Percentiles rank a stretch among this genome's conserved stretches.
phyloP scores from a whole-genome alignment of 2,329 filamentous ascomycete species.

The Cordyceps pruinosa region DNA sequence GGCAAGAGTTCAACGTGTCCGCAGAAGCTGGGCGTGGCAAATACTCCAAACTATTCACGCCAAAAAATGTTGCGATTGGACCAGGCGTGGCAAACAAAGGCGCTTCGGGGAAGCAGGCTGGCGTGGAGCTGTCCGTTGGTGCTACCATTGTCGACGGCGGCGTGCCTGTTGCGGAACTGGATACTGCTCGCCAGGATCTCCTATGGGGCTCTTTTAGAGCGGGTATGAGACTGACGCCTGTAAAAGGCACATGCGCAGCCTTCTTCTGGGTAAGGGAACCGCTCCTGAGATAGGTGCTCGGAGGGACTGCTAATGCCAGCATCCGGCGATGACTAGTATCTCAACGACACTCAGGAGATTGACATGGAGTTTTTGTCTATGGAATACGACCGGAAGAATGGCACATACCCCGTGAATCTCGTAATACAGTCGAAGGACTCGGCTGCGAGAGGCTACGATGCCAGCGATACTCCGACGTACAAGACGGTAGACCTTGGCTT shows the following conservation, averaged over 20 bases:
- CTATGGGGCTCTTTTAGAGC: slow-evolving; percentile 65
- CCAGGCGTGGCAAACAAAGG: slow-evolving; percentile 30
- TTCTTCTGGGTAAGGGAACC: slow-evolving; percentile 64
- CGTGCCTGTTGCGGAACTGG: slow-evolving; percentile 58
- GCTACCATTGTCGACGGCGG: slow-evolving; percentile 39
- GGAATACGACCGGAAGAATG: slow-evolving; percentile 47
- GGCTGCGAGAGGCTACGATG: slow-evolving; percentile 53
- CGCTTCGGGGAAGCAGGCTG: slow-evolving; percentile 37
- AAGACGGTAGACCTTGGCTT: slow-evolving; percentile 54
- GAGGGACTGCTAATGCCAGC: slow-evolving; percentile 11
- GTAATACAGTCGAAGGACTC: slow-evolving; percentile 65
- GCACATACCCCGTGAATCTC: slow-evolving; percentile 58
- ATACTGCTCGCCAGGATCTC: slow-evolving; percentile 53
- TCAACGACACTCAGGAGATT: slow-evolving; percentile 73
- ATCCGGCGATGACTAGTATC: slow-evolving; percentile 45
- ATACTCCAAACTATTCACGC: slow-evolving; percentile 57
- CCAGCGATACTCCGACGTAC: slow-evolving; percentile 52
- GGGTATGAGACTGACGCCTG: slow-evolving; percentile 55
- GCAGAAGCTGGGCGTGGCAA: slow-evolving; percentile 50
- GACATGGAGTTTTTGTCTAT: slow-evolving; percentile 72
- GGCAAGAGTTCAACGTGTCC: slow-evolving; percentile 61
- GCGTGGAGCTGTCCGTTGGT: slow-evolving; percentile 51
- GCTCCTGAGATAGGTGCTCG: slow-evolving; percentile 1
- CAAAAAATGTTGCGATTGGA: slow-evolving; percentile 47
- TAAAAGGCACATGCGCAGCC: slow-evolving; percentile 64